These are phyloP conservation scores for Malus hybrid DNA, from an alignment of 331 rosid genomes.

Conservation along the genomic window DNA sequence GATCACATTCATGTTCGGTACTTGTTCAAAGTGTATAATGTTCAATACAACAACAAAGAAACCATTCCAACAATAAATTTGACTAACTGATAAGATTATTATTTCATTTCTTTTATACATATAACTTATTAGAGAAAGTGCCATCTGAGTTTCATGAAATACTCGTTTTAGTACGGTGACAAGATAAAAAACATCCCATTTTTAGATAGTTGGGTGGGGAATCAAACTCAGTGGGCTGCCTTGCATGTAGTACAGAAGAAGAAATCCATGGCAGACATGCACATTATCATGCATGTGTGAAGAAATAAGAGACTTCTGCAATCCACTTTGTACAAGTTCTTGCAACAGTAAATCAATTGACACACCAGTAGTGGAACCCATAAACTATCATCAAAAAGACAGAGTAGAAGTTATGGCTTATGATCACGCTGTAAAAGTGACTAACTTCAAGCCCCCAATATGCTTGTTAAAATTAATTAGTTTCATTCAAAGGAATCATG, in stretches of 20 bases:
- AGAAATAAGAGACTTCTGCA: too few species aligned
- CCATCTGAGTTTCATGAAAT: neutral
- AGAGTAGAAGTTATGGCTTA: too few species aligned
- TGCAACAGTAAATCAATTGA: too few species aligned
- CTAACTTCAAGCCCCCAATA: neutral
- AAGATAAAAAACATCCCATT: neutral
- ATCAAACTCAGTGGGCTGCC: neutral
- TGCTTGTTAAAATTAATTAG: neutral
- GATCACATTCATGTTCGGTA: neutral
- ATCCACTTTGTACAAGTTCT: too few species aligned
- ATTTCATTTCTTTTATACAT: too few species aligned
- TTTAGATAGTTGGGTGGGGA: neutral
- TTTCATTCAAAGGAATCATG: neutral
- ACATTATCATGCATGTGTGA: too few species aligned
- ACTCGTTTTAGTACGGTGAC: neutral
- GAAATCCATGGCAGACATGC: too few species aligned
- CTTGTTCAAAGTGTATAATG: neutral
- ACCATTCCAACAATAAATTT: neutral
- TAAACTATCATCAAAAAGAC: too few species aligned
- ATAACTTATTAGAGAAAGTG: neutral
- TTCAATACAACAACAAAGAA: neutral
- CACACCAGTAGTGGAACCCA: too few species aligned
- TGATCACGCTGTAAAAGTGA: neutral
- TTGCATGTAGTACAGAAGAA: neutral
- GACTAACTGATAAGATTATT: neutral